Percentiles rank a stretch among this genome's conserved stretches.
These are phyloP conservation scores for Quercus lobata DNA, from an alignment of 331 rosid genomes.

Conservation along the genomic window DNA sequence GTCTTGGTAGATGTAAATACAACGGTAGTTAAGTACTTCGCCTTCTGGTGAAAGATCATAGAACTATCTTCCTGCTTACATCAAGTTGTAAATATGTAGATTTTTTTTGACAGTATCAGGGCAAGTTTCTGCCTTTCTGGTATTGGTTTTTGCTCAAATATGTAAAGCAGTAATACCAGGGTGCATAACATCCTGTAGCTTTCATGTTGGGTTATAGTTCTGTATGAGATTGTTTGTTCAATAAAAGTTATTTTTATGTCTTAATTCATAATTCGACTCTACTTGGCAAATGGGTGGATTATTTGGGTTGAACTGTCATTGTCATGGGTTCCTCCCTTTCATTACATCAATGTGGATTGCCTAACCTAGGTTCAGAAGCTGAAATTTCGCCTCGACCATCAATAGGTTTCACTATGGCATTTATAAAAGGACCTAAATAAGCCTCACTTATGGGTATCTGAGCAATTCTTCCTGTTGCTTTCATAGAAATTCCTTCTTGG, in stretches of 20 bases:
- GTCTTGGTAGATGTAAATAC: slow-evolving; percentile 46
- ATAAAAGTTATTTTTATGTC: neutral
- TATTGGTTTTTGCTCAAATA: slow-evolving; percentile 25
- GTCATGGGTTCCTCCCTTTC: neutral
- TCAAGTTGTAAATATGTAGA: slow-evolving; percentile 34
- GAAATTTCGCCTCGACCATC: no score
- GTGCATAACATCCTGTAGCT: slow-evolving; percentile 15
- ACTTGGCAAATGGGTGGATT: neutral
- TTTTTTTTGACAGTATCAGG: slow-evolving; percentile 22
- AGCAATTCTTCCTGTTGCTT: no score
- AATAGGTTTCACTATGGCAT: no score
- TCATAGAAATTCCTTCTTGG: no score
- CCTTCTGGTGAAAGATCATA: slow-evolving; percentile 22
- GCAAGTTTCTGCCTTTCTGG: slow-evolving; percentile 33
- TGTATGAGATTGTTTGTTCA: neutral
- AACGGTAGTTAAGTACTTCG: slow-evolving; percentile 24
- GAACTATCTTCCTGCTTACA: slow-evolving; percentile 17
- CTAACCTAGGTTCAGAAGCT: no score
- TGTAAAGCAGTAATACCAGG: neutral
- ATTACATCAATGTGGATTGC: slow-evolving; percentile 12
- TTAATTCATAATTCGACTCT: neutral
- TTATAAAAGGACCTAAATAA: no score
- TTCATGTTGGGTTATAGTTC: slow-evolving; percentile 32
- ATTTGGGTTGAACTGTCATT: neutral
- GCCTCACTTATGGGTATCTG: no score